Evolutionary conservation across 192 early-diverging fungal species (phyloP).

Genomic region (Coemansia umbellata): DNA sequence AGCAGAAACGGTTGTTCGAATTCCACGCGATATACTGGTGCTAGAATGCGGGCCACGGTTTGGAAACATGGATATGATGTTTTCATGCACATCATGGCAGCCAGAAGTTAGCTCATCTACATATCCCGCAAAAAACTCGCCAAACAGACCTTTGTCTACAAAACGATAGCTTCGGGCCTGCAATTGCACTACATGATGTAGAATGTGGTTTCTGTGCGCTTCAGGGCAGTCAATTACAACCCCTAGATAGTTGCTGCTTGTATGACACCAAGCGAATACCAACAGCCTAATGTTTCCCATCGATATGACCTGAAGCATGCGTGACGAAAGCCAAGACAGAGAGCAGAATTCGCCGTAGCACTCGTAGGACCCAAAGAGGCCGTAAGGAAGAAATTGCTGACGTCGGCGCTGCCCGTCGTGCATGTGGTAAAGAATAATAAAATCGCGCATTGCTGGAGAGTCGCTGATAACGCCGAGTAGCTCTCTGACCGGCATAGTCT

Average conservation of each 20-base stretch:
- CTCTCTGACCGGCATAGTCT: conserved; percentile 34
- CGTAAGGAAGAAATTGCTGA: conserved; percentile 13
- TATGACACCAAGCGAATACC: conserved; percentile 40
- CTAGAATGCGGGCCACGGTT: conserved; percentile 29
- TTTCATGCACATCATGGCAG: conserved; percentile 16
- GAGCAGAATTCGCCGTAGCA: conserved; percentile 45
- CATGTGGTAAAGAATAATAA: conserved; percentile 43
- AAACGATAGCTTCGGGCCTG: conserved; percentile 35
- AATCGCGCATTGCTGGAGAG: conserved; percentile 39
- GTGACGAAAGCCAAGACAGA: conserved; percentile 37
- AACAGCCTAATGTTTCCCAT: conserved; percentile 27
- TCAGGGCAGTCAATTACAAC: conserved; percentile 28
- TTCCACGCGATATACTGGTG: conserved; percentile 21
- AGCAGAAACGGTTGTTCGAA: conserved; percentile 32
- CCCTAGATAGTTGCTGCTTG: conserved; percentile 37
- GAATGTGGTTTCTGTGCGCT: not conserved
- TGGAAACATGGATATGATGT: conserved; percentile 35
- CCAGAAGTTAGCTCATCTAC: conserved; percentile 23
- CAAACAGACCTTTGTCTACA: conserved; percentile 39
- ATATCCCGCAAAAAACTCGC: conserved; percentile 30
- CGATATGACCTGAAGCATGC: conserved; percentile 39
- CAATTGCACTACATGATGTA: conserved; percentile 45
- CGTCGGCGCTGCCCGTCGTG: conserved; percentile 43
- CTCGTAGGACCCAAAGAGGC: conserved; percentile 42
- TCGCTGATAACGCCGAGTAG: conserved; percentile 34